These are phyloP conservation scores for Wickerhamomyces xylosicus DNA, from an alignment of 805 yeast species.

Conservation along the genomic window DNA sequence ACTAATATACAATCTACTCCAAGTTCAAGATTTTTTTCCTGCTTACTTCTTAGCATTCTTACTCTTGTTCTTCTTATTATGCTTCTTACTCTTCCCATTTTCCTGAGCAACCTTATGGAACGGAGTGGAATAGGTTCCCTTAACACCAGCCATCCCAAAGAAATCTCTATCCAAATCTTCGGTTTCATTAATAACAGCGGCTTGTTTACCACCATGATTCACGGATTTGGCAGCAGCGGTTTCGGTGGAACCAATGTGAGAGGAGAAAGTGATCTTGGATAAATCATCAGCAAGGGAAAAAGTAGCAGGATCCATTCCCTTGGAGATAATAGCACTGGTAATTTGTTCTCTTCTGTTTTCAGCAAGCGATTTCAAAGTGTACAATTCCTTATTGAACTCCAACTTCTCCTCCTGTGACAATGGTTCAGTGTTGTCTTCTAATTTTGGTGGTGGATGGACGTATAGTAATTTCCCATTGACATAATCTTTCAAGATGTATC, in stretches of 20 bases:
- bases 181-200: slow-evolving; percentile 68
- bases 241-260: slow-evolving; percentile 51
- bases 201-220: slow-evolving; percentile 75
- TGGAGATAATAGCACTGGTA: slow-evolving; percentile 45
- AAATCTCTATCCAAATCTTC: slow-evolving; percentile 81
- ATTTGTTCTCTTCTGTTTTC: slow-evolving; percentile 68
- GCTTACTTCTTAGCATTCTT: slow-evolving; percentile 31
- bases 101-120: slow-evolving; percentile 47
- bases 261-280: slow-evolving; percentile 64
- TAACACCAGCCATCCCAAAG: slow-evolving; percentile 55
- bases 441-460: slow-evolving; percentile 80
- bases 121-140: slow-evolving; percentile 59
- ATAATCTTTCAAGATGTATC: slow-evolving; percentile 88
- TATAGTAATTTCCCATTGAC: slow-evolving; percentile 84
- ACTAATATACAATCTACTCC: no score
- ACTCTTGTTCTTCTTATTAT: slow-evolving; percentile 71
- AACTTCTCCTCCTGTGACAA: slow-evolving; percentile 40
- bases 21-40: no score
- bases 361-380: slow-evolving; percentile 54
- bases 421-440: slow-evolving; percentile 38
- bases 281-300: slow-evolving; percentile 65
- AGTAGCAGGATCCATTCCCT: slow-evolving; percentile 43
- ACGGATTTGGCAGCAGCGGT: slow-evolving; percentile 37
- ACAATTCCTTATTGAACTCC: slow-evolving; percentile 68
- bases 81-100: slow-evolving; percentile 34